Conservation (phyloP, 257 asterid genomes). For the Fraxinus excelsior region DNA sequence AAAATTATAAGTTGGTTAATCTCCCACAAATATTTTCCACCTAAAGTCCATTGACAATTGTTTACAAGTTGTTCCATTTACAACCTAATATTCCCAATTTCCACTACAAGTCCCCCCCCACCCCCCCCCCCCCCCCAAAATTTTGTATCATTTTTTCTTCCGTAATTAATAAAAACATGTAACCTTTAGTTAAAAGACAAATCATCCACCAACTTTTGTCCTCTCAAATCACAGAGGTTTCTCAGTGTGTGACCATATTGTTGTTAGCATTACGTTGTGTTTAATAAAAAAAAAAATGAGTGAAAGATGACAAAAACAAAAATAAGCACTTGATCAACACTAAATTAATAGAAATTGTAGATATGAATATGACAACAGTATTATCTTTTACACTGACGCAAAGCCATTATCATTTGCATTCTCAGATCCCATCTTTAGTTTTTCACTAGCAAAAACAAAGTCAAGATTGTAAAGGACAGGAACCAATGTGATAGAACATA, state of each 20-base stretch:
- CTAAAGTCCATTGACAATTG: not conserved
- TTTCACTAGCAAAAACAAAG: slow-evolving; percentile 41
- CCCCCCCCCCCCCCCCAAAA: no score
- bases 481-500: slow-evolving; percentile 66
- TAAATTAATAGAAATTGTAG: no score
- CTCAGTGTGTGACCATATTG: no score
- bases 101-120: not conserved
- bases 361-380: no score
- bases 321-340: not conserved
- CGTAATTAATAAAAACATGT: no score
- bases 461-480: slow-evolving; percentile 82
- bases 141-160: no score
- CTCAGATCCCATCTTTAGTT: slow-evolving; percentile 31
- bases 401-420: slow-evolving; percentile 16
- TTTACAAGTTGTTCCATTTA: not conserved
- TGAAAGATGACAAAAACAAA: not conserved
- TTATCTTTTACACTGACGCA: slow-evolving; percentile 17
- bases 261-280: no score
- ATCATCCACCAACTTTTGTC: not conserved
- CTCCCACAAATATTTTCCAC: not conserved
- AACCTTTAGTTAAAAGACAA: no score
- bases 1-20: not conserved
- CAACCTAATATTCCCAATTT: not conserved
- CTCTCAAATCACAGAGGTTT: not conserved
- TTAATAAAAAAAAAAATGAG: not conserved